These are phyloP conservation scores for Poa annua DNA, from an alignment of 176 grass and related monocot genomes.

Conservation along the genomic window DNA sequence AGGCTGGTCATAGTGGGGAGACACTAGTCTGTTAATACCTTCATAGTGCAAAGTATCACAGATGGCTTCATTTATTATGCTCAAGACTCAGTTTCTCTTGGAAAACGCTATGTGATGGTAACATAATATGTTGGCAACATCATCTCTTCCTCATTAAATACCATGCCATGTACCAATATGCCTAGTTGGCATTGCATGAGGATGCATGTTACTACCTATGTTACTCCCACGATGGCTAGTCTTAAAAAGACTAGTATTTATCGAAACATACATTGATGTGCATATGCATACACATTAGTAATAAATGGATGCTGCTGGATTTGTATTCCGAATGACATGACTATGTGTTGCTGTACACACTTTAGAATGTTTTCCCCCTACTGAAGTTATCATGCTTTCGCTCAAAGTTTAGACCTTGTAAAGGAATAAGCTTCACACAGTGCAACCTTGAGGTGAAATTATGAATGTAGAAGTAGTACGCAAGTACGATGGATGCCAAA, in stretches of 20 bases:
- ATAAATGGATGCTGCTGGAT: not conserved
- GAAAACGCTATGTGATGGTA: too few species aligned
- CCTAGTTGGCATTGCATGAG: too few species aligned
- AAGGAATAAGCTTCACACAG: not conserved
- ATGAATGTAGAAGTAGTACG: conserved; percentile 13
- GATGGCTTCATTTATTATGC: too few species aligned
- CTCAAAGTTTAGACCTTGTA: not conserved
- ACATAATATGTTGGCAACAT: too few species aligned
- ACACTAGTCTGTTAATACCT: too few species aligned
- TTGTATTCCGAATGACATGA: not conserved
- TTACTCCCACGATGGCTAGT: too few species aligned
- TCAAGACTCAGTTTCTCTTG: too few species aligned
- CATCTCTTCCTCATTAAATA: too few species aligned
- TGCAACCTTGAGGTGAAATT: conserved; percentile 27
- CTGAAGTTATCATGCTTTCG: conserved; percentile 1
- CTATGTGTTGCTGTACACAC: not conserved
- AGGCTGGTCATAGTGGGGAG: too few species aligned
- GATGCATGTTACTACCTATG: too few species aligned
- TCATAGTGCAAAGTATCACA: too few species aligned
- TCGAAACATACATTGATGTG: not conserved
- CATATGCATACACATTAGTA: not conserved
- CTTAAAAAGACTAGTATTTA: not conserved
- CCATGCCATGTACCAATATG: too few species aligned
- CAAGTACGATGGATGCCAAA: conserved; percentile 38
- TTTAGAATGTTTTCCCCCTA: not conserved